phyloP scores from a whole-genome alignment of 1,139 yeast species.

The Torulaspora pretoriensis region DNA sequence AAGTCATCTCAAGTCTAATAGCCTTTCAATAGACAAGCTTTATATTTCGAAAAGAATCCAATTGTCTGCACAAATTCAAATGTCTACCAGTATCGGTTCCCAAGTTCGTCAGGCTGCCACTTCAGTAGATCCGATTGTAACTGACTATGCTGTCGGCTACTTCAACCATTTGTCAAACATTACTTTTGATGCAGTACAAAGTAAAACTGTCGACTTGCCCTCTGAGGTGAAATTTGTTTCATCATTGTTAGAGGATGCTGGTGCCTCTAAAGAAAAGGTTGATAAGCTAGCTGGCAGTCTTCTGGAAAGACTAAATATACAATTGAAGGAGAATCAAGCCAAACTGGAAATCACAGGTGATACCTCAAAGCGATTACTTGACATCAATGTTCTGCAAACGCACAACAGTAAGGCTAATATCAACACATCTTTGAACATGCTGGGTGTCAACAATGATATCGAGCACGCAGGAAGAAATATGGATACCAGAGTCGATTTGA shows the following conservation, averaged over 20 bases:
- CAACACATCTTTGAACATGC: slow-evolving; percentile 63
- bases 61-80: slow-evolving; percentile 3
- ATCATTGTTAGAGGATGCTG: slow-evolving; percentile 69
- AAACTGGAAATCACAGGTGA: slow-evolving; percentile 68
- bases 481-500: slow-evolving; percentile 92
- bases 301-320: slow-evolving; percentile 47
- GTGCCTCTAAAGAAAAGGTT: slow-evolving; percentile 62
- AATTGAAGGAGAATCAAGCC: slow-evolving; percentile 66
- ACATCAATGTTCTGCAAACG: slow-evolving; percentile 60
- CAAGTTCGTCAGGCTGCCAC: slow-evolving; percentile 90
- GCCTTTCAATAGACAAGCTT: neutral
- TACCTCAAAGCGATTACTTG: slow-evolving; percentile 75
- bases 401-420: slow-evolving; percentile 61
- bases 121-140: slow-evolving; percentile 80
- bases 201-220: slow-evolving; percentile 64
- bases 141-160: slow-evolving; percentile 89
- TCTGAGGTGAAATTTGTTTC: slow-evolving; percentile 64
- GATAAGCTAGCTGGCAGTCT: slow-evolving; percentile 45
- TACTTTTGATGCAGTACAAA: slow-evolving; percentile 77
- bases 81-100: slow-evolving; percentile 38
- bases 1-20: neutral
- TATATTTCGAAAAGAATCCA: neutral
- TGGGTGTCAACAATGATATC: slow-evolving; percentile 75
- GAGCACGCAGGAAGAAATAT: slow-evolving; percentile 89
- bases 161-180: slow-evolving; percentile 69